Evolutionary conservation across 2,329 filamentous ascomycete species (phyloP).

Genomic region (Pyricularia grisea): DNA sequence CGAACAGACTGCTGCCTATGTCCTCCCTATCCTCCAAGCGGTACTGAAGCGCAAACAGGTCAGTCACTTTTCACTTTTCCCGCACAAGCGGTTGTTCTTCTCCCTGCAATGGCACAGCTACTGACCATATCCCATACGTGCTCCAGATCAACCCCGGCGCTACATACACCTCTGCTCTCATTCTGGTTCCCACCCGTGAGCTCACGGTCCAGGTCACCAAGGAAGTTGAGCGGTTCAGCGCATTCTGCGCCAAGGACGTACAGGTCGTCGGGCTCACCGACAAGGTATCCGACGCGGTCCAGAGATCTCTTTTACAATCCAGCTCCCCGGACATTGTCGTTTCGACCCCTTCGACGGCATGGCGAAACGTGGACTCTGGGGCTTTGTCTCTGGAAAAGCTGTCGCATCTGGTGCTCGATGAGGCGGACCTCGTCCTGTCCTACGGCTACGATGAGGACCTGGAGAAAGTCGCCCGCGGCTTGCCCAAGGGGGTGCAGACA

Average conservation of each 20-base stretch:
- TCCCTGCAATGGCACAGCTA: not conserved
- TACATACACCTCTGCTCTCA: slow-evolving; percentile 58
- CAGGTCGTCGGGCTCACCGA: slow-evolving; percentile 79
- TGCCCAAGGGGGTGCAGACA: slow-evolving; percentile 82
- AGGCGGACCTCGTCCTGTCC: slow-evolving; percentile 85
- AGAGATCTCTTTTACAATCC: slow-evolving; percentile 74
- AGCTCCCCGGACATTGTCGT: slow-evolving; percentile 84
- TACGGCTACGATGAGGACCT: slow-evolving; percentile 94
- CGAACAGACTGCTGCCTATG: slow-evolving; percentile 73
- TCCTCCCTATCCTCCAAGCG: slow-evolving; percentile 78
- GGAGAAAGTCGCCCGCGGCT: slow-evolving; percentile 62
- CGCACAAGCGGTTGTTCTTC: not conserved
- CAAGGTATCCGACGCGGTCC: slow-evolving; percentile 82
- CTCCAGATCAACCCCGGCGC: slow-evolving; percentile 37
- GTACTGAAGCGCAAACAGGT: slow-evolving; percentile 65
- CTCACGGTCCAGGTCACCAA: slow-evolving; percentile 86
- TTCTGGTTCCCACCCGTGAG: slow-evolving; percentile 90
- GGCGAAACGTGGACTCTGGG: slow-evolving; percentile 64
- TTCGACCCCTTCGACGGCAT: slow-evolving; percentile 79
- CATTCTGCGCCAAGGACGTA: slow-evolving; percentile 79
- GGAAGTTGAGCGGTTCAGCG: slow-evolving; percentile 64
- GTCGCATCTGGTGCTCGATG: slow-evolving; percentile 77
- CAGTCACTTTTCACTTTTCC: slow-evolving; percentile 6
- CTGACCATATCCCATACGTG: not conserved
- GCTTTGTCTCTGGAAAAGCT: slow-evolving; percentile 63